Percentiles rank a stretch among this genome's conserved stretches.
Evolutionary conservation across 192 early-diverging fungal species (phyloP).

Genomic region (Gigaspora rosea): DNA sequence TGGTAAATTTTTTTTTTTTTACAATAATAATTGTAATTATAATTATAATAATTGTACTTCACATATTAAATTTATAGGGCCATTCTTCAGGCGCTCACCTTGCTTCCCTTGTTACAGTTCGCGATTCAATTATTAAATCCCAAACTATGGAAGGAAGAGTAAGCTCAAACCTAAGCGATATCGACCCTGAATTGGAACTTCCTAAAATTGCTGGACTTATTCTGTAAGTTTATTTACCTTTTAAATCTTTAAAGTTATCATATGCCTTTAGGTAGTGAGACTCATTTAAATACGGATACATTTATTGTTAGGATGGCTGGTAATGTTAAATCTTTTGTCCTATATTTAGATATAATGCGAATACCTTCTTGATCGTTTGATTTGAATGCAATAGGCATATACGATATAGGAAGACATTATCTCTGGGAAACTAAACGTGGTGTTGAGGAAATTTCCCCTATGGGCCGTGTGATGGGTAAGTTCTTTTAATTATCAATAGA

Average conservation of each 20-base stretch:
- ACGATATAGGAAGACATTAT: slow-evolving; percentile 50
- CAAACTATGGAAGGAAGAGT: neutral
- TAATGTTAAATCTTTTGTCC: neutral
- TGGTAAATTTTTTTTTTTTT: slow-evolving; percentile 35
- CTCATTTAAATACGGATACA: no score
- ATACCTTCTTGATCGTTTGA: neutral
- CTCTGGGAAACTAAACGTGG: slow-evolving; percentile 53
- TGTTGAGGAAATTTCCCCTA: slow-evolving; percentile 57
- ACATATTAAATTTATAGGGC: slow-evolving; percentile 31
- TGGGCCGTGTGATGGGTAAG: slow-evolving; percentile 59
- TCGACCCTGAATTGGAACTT: slow-evolving; percentile 4
- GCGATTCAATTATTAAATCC: slow-evolving; percentile 36
- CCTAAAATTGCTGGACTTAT: slow-evolving; percentile 27
- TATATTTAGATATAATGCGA: neutral
- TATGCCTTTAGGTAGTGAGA: no score
- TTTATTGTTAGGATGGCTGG: neutral
- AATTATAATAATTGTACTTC: neutral
- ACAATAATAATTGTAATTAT: neutral
- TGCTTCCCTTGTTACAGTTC: slow-evolving; percentile 38
- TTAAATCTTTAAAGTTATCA: neutral
- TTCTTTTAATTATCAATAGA: slow-evolving; percentile 3
- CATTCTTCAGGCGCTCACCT: slow-evolving; percentile 51
- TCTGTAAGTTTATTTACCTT: slow-evolving; percentile 9
- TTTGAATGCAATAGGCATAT: slow-evolving; percentile 42
- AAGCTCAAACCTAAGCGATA: slow-evolving; percentile 10